Evolutionary conservation across 768 basidiomycete species (phyloP).

Genomic region (Tricholoma saponaceum): DNA sequence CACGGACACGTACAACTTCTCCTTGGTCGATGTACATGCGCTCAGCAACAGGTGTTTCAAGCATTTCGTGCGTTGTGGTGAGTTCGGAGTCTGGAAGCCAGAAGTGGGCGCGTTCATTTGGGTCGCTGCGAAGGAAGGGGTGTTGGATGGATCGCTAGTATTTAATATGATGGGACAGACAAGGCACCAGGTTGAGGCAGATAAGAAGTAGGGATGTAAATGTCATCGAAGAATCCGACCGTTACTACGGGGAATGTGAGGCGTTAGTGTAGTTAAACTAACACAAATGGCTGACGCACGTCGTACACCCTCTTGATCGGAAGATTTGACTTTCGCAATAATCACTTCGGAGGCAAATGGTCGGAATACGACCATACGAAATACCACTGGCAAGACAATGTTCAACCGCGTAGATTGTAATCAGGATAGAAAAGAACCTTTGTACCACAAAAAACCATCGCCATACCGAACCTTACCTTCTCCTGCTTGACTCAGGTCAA

Average conservation of each 20-base stretch:
- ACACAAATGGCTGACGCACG: conserved; percentile 41
- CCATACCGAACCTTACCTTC: conserved; percentile 95
- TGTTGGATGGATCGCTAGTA: background rate
- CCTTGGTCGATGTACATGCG: conserved; percentile 81
- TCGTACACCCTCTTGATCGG: conserved; percentile 81
- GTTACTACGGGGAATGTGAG: conserved; percentile 48
- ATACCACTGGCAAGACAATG: conserved; percentile 54
- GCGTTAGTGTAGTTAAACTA: background rate
- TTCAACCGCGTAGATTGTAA: background rate
- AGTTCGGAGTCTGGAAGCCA: conserved; percentile 67
- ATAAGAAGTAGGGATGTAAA: conserved; percentile 75
- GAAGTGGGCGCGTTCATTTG: conserved; percentile 80
- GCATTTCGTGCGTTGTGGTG: conserved; percentile 53
- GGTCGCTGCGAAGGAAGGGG: conserved; percentile 46
- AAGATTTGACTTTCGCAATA: conserved; percentile 83
- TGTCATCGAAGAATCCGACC: conserved; percentile 91
- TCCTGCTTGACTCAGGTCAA: conserved; percentile 80
- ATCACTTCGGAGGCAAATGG: conserved; percentile 91
- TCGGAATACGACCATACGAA: conserved; percentile 86
- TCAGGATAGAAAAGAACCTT: conserved; percentile 46
- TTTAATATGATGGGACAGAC: conserved; percentile 35
- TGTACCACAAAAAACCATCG: conserved; percentile 94
- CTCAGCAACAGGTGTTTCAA: conserved; percentile 60
- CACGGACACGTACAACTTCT: conserved; percentile 71
- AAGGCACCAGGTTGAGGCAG: conserved; percentile 82